A percentile compares a stretch with the other conserved stretches of the same genome.
phyloP scores from a whole-genome alignment of 2,329 filamentous ascomycete species.

The Ophiocordyceps sinensis region DNA sequence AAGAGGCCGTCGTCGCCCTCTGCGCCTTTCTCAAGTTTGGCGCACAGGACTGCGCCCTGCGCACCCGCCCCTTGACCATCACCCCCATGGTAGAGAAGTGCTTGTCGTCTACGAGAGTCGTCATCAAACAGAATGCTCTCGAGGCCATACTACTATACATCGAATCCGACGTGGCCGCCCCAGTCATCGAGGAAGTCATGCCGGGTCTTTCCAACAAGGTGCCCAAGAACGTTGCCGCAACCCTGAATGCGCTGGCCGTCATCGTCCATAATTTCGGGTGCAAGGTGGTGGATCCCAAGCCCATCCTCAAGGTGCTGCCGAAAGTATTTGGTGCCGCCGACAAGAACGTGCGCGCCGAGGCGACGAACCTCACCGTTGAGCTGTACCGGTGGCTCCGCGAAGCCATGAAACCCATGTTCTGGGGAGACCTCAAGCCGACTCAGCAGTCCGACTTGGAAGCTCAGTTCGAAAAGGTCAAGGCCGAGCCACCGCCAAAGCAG shows the following conservation, averaged over 20 bases:
- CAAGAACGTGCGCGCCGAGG: constrained; percentile 93
- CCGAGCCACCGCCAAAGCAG: constrained; percentile 77
- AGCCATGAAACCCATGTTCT: constrained; percentile 97
- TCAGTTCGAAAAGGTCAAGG: constrained; percentile 84
- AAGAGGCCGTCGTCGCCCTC: constrained; percentile 77
- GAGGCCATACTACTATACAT: constrained; percentile 82
- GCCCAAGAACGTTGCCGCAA: constrained; percentile 67
- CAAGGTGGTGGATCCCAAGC: constrained; percentile 86
- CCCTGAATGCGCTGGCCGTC: constrained; percentile 60
- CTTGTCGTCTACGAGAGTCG: constrained; percentile 71
- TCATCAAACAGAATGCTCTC: constrained; percentile 72
- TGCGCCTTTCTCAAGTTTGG: constrained; percentile 90
- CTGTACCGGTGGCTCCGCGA: constrained; percentile 95
- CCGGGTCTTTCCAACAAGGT: constrained; percentile 76
- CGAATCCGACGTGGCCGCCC: constrained; percentile 73
- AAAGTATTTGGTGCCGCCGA: constrained; percentile 93
- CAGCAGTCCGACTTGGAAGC: constrained; percentile 91
- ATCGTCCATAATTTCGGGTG: constrained; percentile 93
- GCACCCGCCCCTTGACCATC: constrained; percentile 64
- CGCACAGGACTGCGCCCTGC: constrained; percentile 61
- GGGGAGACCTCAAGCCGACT: constrained; percentile 86
- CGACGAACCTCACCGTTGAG: constrained; percentile 81
- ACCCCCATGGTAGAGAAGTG: constrained; percentile 81
- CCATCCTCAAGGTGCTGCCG: constrained; percentile 72
- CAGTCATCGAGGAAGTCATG: constrained; percentile 80